Base-by-base conservation (phyloP, 208 protist genomes). In the Wallacemonas rigidus region DNA sequence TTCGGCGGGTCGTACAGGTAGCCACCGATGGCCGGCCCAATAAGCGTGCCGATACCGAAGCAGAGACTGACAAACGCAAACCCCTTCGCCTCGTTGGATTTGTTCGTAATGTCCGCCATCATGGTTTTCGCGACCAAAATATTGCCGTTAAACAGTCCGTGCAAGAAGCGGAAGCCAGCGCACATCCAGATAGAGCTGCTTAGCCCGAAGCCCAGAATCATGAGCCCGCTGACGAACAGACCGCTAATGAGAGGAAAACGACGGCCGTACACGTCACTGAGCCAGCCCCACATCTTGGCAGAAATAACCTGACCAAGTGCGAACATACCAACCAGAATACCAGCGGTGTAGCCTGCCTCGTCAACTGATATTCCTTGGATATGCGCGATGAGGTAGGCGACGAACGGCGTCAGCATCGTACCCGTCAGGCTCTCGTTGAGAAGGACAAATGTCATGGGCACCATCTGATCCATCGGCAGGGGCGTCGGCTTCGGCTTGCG, bases 1-100 rank as follows among this genome's bases (percentile, higher is more conserved):
- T 80, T 48, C 14, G 77, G 51, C 1, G 88, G 88, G 65, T 93
- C 81, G 69, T 93, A 93, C 5, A 93, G 77, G 35, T 90, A 53
- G 15, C 88, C 88, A 54, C 88, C 88, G 4, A 90, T 47, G 8
- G 69, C 61, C 44, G 88, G 88, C 3, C 88, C 88, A 55, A 93
- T 74, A 8, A 90, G 74, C 41, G 80, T 78, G 11, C 88, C 88
- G 67, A 93, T 76, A 9, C 81, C 81, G 50, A 64, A 82, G 53
- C 73, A 80, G 71, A 99, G 97, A 67, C 94, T 98, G 26, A 99
- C 91, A 64, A 99, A 98, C 40, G 97, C 92, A 77, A 99, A 99
- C 61, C 98, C 97, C 51, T 80, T 73, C 1, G 83, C 76, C 68
- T 89, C 74, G 51, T 87, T 91, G 0, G 88, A 88, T 60, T 73